phyloP scores from a whole-genome alignment of 225 moss, liverwort and hornwort species.

The Sphagnum tenellum region DNA sequence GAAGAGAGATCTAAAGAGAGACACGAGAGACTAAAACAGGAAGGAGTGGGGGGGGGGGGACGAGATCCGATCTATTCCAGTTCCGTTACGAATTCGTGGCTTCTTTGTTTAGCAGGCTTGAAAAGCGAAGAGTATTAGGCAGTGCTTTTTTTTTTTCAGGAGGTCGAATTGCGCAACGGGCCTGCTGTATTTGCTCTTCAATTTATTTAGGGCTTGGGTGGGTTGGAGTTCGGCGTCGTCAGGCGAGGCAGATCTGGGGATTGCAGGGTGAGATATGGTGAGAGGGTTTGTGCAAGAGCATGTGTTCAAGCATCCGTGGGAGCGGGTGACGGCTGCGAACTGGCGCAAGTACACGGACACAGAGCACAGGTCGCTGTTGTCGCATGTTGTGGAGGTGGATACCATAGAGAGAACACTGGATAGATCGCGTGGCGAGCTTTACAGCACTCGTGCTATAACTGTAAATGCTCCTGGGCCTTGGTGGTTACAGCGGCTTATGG shows the following conservation, averaged over 20 bases:
- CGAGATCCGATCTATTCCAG: too few species aligned
- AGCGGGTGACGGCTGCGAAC: conserved; percentile 81
- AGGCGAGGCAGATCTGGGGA: neutral
- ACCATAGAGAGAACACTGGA: conserved; percentile 49
- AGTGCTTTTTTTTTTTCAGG: too few species aligned
- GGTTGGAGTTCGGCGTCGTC: too few species aligned
- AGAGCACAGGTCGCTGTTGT: conserved; percentile 63
- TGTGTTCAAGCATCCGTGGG: conserved; percentile 81
- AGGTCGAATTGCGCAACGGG: too few species aligned
- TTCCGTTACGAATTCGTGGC: too few species aligned
- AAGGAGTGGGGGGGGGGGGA: too few species aligned
- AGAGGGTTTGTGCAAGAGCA: conserved; percentile 82
- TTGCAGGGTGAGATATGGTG: conserved; percentile 36
- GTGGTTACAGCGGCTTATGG: conserved; percentile 85
- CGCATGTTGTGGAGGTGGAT: conserved; percentile 78
- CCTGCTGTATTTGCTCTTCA: too few species aligned
- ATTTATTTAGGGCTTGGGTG: too few species aligned
- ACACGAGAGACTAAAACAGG: too few species aligned
- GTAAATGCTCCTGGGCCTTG: conserved; percentile 89
- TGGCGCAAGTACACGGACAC: conserved; percentile 81
- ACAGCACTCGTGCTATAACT: conserved; percentile 63
- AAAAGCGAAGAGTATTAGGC: too few species aligned
- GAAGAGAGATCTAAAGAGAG: too few species aligned
- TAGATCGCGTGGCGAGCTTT: conserved; percentile 48
- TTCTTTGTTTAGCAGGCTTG: too few species aligned